These are phyloP conservation scores for Diaporthe sp. DNA, from an alignment of 2,329 filamentous ascomycete genomes.

Conservation along the genomic window DNA sequence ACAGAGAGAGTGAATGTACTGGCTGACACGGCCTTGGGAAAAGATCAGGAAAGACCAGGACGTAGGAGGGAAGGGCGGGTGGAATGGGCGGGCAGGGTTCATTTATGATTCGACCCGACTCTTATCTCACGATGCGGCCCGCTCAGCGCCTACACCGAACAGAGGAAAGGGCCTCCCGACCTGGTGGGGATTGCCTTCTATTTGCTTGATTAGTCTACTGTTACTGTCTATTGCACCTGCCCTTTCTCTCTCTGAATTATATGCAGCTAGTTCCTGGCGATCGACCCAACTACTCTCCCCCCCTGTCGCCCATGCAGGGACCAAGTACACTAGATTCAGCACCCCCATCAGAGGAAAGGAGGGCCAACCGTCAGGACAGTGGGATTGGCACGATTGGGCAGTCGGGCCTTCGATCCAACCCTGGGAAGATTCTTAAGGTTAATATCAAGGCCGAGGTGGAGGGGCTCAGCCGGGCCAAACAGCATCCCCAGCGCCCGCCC, in stretches of 20 bases:
- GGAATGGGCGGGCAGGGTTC: constrained; percentile 5
- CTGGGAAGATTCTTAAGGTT: constrained; percentile 19
- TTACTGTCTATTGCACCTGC: constrained; percentile 3
- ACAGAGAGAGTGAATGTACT: background rate
- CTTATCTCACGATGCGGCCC: constrained; percentile 26
- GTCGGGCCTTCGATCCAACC: background rate
- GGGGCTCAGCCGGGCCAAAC: background rate
- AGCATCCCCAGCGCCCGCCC: background rate
- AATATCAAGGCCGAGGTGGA: background rate
- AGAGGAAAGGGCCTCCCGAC: constrained; percentile 21
- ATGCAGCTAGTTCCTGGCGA: background rate
- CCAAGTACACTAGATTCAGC: background rate
- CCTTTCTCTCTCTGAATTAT: background rate
- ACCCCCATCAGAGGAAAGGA: background rate
- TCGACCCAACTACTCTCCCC: background rate
- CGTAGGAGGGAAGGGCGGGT: background rate
- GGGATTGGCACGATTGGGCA: background rate
- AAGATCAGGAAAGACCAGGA: background rate
- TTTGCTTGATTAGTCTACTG: background rate
- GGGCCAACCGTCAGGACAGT: background rate
- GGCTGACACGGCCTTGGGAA: constrained; percentile 1
- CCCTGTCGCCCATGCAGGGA: background rate
- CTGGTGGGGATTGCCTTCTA: constrained; percentile 9
- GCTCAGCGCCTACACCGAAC: constrained; percentile 4
- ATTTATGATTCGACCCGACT: constrained; percentile 3